Evolutionary conservation across 1,284 basidiomycete species (phyloP).

Genomic region (Blastosporella zonata): DNA sequence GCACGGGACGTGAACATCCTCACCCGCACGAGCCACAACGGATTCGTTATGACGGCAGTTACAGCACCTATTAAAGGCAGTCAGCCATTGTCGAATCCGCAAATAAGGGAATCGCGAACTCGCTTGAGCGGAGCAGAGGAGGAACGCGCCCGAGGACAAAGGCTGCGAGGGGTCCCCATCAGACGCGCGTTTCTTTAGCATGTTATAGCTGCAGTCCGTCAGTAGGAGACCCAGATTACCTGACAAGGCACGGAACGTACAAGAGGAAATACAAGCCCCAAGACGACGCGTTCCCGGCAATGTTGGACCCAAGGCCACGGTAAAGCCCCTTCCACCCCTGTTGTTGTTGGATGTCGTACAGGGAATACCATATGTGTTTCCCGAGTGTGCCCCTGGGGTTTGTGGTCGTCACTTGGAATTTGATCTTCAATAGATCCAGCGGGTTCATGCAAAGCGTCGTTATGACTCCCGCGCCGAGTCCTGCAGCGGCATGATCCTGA

Average conservation of each 20-base stretch:
- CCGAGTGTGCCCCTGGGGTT: constrained; percentile 65
- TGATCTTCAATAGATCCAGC: constrained; percentile 93
- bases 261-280: constrained; percentile 99
- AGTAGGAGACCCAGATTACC: neutral
- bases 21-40: constrained; percentile 98
- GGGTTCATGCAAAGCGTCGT: constrained; percentile 98
- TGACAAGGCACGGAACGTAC: constrained; percentile 48
- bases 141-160: constrained; percentile 77
- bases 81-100: constrained; percentile 11
- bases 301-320: constrained; percentile 87
- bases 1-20: constrained; percentile 89
- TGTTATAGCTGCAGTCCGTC: constrained; percentile 73
- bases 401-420: constrained; percentile 87
- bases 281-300: constrained; percentile 94
- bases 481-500: constrained; percentile 92
- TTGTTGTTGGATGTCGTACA: constrained; percentile 70
- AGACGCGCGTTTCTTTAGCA: constrained; percentile 80
- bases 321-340: constrained; percentile 90
- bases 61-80: constrained; percentile 64
- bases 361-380: constrained; percentile 73
- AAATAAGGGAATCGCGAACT: constrained; percentile 60
- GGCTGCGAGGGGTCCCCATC: constrained; percentile 55
- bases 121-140: constrained; percentile 92
- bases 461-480: constrained; percentile 89
- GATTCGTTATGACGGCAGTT: constrained; percentile 95